Conservation (phyloP, 768 basidiomycete species). For the Naematelia aurantialba region DNA sequence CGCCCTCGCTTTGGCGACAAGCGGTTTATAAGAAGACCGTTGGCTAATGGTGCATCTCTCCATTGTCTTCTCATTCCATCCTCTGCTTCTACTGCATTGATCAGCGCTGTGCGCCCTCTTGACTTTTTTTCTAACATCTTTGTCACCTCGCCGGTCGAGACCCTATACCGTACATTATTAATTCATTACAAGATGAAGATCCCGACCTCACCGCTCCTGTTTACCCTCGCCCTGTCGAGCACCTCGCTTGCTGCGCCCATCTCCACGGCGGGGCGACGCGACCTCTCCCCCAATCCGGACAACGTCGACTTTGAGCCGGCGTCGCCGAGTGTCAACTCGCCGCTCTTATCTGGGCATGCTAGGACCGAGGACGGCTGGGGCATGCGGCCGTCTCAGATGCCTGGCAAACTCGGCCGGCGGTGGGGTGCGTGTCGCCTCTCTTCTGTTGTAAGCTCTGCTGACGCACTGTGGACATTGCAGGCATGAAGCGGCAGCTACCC, state of each 20-base stretch:
- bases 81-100: not conserved
- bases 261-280: not conserved
- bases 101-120: conserved; percentile 6
- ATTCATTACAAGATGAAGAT: conserved; percentile 39
- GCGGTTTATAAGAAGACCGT: not conserved
- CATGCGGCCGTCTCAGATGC: not conserved
- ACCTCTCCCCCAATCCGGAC: conserved; percentile 16
- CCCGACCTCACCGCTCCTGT: conserved; percentile 31
- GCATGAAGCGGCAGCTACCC: not conserved
- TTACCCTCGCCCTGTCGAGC: conserved; percentile 27
- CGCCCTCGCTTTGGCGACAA: not conserved
- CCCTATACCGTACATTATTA: not conserved
- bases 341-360: conserved; percentile 2
- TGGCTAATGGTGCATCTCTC: not conserved
- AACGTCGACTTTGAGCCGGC: conserved; percentile 8
- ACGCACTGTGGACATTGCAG: not conserved
- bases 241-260: conserved; percentile 27
- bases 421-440: conserved; percentile 1
- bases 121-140: conserved; percentile 9
- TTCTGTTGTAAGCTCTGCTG: not conserved
- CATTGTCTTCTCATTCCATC: conserved; percentile 2
- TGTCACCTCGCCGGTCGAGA: conserved; percentile 2
- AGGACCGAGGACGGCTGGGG: conserved; percentile 4
- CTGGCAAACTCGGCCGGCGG: conserved; percentile 7
- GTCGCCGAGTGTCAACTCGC: conserved; percentile 6